Base-by-base conservation (phyloP, 176 grass and related monocot species). In the Echinochloa phyllopogon region DNA sequence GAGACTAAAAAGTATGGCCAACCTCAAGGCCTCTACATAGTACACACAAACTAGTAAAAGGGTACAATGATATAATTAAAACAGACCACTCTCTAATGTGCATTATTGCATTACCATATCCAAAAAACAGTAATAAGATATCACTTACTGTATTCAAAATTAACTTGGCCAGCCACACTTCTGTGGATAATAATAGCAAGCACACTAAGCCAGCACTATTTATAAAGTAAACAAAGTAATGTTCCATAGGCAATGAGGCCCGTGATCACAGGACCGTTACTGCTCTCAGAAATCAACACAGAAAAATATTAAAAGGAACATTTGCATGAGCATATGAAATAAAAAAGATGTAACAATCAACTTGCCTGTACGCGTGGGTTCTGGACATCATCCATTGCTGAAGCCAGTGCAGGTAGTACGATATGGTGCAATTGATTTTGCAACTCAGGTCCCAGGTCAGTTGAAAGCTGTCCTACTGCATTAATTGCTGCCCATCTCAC, bases 401-500 rank as follows among this genome's bases (percentile, higher is more conserved):
- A 89, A 50, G 83, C 93, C 81, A 98, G 69, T 79, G 96, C 89
- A 53, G 96, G 96, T 11, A 95, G 76, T 23, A 98, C 96, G 12
- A 76, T 85, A 75, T 94, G 91, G 72, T 95, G 93, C 83, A 91
- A 72, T 59, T 95, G 86, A 76, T 89, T 88, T 78, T 98, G 96
- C 80, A 98, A 83, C 82, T 95, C 93, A n/a, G 96, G 96, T 1
- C 96, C 96, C 4, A 98, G 75, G 67, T 98, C 96, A 0, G 93
- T 98, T 16, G 96, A 95, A 69, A 98, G 91, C 86, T 98, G 96
- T n/a, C 96, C 96, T 37, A 95, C 84, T 53, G 96, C 89, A 71
- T 98, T 98, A 60, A 98, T 94, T 23, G 93, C 96, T 13, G 96
- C 96, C 96, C 96, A 98, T 47, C 96, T 94, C 45, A 98, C 96